A percentile compares a stretch with the other conserved stretches of the same genome.
Conservation (phyloP, 257 asterid species). For the Fraxinus pennsylvanica region DNA sequence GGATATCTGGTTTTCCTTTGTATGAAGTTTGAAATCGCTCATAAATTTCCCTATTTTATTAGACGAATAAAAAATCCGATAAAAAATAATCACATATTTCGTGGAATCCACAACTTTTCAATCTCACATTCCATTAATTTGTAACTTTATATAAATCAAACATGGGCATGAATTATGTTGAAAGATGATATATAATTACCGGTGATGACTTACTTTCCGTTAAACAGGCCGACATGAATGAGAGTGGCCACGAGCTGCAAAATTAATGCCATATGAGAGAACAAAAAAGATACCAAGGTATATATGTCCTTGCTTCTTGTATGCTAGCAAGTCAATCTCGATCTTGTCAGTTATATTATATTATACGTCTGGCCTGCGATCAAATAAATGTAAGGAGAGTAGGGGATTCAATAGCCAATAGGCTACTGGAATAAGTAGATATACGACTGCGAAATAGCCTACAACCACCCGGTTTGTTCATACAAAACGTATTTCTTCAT, state of each 20-base stretch:
- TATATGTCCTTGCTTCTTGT: conserved; percentile 44
- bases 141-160: no score
- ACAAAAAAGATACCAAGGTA: conserved; percentile 54
- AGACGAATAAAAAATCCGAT: no score
- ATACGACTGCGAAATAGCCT: conserved; percentile 48
- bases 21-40: conserved; percentile 33
- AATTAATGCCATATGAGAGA: conserved; percentile 55
- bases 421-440: conserved; percentile 40
- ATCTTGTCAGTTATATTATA: conserved; percentile 50
- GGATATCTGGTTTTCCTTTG: conserved; percentile 55
- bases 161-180: background rate
- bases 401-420: conserved; percentile 75
- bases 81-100: no score
- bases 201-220: conserved; percentile 60
- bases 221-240: conserved; percentile 58
- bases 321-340: conserved; percentile 49
- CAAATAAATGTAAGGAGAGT: conserved; percentile 45
- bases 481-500: no score
- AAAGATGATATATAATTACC: background rate
- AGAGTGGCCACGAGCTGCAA: conserved; percentile 66
- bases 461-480: no score
- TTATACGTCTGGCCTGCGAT: conserved; percentile 34
- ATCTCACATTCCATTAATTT: no score
- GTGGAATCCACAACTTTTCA: no score
- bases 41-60: conserved; percentile 48